phyloP scores from a whole-genome alignment of 2,329 filamentous ascomycete genomes.

The Fusarium drepaniforme region DNA sequence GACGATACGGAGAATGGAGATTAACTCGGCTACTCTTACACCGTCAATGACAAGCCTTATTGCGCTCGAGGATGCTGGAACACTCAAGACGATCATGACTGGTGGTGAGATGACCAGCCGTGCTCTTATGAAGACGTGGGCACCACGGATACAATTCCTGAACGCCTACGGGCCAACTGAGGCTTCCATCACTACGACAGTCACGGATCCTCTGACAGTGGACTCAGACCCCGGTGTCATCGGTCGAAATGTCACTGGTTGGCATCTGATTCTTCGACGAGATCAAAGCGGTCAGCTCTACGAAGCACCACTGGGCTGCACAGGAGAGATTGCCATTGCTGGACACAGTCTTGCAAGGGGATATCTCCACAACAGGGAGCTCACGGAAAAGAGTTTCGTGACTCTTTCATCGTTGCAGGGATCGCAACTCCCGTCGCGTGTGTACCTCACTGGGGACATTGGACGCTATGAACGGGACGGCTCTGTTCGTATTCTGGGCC shows the following conservation, averaged over 20 bases:
- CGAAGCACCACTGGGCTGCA: neutral
- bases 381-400: constrained; percentile 1
- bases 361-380: constrained; percentile 5
- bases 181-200: neutral
- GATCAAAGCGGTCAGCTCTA: neutral
- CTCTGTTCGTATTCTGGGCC: neutral
- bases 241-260: neutral
- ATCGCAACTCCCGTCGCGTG: neutral
- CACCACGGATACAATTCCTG: neutral
- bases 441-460: neutral
- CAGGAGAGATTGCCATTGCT: constrained; percentile 6
- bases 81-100: neutral
- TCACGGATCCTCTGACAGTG: neutral
- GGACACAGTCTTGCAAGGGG: constrained; percentile 2
- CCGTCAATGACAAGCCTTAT: neutral
- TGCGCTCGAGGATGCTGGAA: neutral
- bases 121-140: neutral
- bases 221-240: constrained; percentile 1
- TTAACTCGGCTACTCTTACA: neutral
- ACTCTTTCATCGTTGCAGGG: neutral
- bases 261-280: neutral
- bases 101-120: neutral
- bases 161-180: constrained; percentile 14
- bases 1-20: neutral
- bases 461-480: neutral